phyloP scores from a whole-genome alignment of 345 rosid genomes.

The Lumnitzera littorea region DNA sequence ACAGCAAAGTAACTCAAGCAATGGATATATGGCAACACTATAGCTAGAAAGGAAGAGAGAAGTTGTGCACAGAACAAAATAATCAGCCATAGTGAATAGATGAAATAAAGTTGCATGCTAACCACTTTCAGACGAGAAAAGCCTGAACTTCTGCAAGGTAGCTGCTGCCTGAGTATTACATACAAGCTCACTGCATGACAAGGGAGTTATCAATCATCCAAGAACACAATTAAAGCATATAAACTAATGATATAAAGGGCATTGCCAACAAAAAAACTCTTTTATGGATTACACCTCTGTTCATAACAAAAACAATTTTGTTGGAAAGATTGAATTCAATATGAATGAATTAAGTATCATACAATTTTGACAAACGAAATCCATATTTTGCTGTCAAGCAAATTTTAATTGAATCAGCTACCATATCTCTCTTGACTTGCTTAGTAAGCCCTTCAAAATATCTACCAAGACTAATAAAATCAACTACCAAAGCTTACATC shows the following conservation, averaged over 20 bases:
- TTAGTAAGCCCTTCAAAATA: too few species aligned
- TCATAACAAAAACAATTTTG: too few species aligned
- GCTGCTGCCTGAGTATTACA: slow-evolving; percentile 10
- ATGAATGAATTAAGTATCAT: too few species aligned
- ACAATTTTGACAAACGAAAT: too few species aligned
- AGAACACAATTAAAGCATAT: not conserved
- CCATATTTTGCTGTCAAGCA: too few species aligned
- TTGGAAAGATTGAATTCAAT: too few species aligned
- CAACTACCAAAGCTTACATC: too few species aligned
- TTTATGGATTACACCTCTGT: too few species aligned
- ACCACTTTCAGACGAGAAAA: slow-evolving; percentile 29
- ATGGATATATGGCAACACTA: not conserved
- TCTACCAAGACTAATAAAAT: too few species aligned
- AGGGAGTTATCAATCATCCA: slow-evolving; percentile 4
- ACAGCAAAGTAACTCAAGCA: too few species aligned
- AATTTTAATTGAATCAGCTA: too few species aligned
- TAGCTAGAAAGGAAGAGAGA: not conserved
- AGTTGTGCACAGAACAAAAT: not conserved
- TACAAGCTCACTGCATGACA: slow-evolving; percentile 12
- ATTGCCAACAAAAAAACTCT: not conserved
- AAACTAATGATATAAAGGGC: not conserved
- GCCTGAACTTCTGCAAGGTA: slow-evolving; percentile 10
- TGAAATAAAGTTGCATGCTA: not conserved
- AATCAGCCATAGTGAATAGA: not conserved
- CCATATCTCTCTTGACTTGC: too few species aligned